These are phyloP conservation scores for Picea engelmannii DNA, from an alignment of 83 land plant species.

Conservation along the genomic window DNA sequence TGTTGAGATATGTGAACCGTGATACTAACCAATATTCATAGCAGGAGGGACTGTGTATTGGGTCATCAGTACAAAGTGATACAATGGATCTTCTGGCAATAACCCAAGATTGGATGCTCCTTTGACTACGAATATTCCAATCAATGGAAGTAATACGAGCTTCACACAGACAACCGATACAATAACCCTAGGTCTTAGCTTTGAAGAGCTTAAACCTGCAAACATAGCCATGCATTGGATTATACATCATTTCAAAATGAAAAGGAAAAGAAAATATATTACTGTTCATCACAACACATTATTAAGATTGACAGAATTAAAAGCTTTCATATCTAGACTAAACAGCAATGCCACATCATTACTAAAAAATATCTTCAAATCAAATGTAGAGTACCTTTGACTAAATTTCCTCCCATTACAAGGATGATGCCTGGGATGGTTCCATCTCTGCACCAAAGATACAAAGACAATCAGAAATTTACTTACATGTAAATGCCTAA, in stretches of 20 bases:
- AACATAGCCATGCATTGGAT: background rate
- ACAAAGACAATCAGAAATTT: background rate
- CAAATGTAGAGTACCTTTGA: constrained; percentile 11
- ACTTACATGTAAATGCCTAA: no score
- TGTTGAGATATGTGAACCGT: background rate
- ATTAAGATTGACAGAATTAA: background rate
- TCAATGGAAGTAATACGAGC: constrained; percentile 27
- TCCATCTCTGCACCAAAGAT: background rate
- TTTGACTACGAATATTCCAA: constrained; percentile 29
- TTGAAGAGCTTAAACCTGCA: constrained; percentile 24
- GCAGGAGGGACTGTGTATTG: constrained; percentile 40
- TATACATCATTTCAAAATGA: background rate
- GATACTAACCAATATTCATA: constrained; percentile 31
- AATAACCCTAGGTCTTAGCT: constrained; percentile 9
- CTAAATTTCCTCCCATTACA: constrained; percentile 4
- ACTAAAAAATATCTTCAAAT: background rate
- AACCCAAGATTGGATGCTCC: constrained; percentile 22
- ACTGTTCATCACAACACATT: background rate
- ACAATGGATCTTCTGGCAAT: constrained; percentile 35
- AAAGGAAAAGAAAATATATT: background rate
- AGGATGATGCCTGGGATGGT: constrained; percentile 8
- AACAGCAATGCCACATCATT: background rate
- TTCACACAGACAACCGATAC: constrained; percentile 15
- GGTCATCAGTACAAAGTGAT: constrained; percentile 29
- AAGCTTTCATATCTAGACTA: background rate